Evolutionary conservation across 2,329 filamentous ascomycete genomes (phyloP), one percentile per base, ranked within the genome.

Genomic region (Hansfordia pulvinata): DNA sequence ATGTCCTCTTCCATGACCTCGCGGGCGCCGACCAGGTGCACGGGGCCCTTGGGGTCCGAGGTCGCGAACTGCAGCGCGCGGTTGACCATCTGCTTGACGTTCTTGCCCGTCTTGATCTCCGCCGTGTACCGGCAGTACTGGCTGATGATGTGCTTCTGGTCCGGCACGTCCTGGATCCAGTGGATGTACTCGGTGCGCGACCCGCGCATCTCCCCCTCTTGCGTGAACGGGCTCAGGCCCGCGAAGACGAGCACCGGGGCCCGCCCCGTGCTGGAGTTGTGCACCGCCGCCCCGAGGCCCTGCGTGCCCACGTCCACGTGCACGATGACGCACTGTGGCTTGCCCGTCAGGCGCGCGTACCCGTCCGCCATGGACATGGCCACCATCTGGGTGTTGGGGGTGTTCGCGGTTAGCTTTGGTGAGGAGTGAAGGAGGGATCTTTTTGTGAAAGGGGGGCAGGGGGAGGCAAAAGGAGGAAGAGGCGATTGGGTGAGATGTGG

Each of bases 1-100:
- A 93, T 76, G 21, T 92, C 84, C 42, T 86, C 76, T 46, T 90
- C 81, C 72, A 93, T 82, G 1, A 84, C 71, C 50, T 93, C 84
- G 35, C 84, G 62, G 2, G 81, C 77, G 2, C 78, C 82, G 30
- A 67, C 71, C 4, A 93, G 57, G 39, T 93, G 92, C 1, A 85
- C 81, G 0, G 84, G 84, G 0, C 84, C 84, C 35, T 76, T 66
- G 0, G 84, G 84, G 28, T 77, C 76, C 16, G 74, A 82, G 25
- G 58, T 78, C 0, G 84, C 82, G 43, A 90, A 92, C 39, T 83
- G 81, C 30, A 93, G 50, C 0, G 84, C 84, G 2, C 84, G 75
- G 44, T 84, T 84, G 33, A 93, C 80, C 54, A 92, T 76, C 56
- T 93, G 83, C 60, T 92, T 92, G 33, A 92, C 71, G 42, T 92